Conservation (phyloP, 2,329 filamentous ascomycete species). For the Alternaria sp. region DNA sequence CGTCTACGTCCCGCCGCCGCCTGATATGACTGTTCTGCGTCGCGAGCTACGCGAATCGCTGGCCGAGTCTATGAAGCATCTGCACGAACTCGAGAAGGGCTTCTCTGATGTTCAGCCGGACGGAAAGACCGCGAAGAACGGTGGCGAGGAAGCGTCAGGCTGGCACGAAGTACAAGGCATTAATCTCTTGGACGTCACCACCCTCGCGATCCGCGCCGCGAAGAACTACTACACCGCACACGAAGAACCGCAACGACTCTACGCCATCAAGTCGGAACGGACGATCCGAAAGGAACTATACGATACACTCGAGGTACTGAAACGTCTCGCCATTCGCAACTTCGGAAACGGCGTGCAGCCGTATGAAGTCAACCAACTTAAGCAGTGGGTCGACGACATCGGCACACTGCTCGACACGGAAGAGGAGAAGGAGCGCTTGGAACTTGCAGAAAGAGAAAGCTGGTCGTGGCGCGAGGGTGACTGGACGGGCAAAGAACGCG, state of each 20-base stretch:
- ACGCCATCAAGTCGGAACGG: conserved; percentile 86
- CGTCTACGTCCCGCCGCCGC: conserved; percentile 81
- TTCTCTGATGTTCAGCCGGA: conserved; percentile 23
- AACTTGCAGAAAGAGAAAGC: conserved; percentile 71
- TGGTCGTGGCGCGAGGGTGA: conserved; percentile 84
- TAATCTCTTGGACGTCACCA: conserved; percentile 90
- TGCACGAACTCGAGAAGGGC: conserved; percentile 63
- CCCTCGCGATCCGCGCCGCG: conserved; percentile 91
- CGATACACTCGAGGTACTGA: conserved; percentile 86
- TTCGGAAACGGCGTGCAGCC: conserved; percentile 82
- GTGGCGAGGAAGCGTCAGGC: conserved; percentile 58
- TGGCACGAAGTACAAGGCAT: conserved; percentile 91
- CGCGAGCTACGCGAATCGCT: conserved; percentile 71
- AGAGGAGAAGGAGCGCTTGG: conserved; percentile 75
- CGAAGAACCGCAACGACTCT: conserved; percentile 82
- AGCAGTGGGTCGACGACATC: conserved; percentile 80
- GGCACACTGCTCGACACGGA: conserved; percentile 78
- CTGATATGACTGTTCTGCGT: conserved; percentile 80
- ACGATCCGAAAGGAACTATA: conserved; percentile 84
- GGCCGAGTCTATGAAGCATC: conserved; percentile 69
- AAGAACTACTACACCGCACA: conserved; percentile 97
- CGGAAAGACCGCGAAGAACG: conserved; percentile 10
- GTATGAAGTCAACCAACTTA: conserved; percentile 78
- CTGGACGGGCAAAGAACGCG: conserved; percentile 74
- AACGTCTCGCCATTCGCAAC: conserved; percentile 85